Conservation (phyloP, 805 yeast species). For the Yamadazyma takamatsuzukensis region DNA sequence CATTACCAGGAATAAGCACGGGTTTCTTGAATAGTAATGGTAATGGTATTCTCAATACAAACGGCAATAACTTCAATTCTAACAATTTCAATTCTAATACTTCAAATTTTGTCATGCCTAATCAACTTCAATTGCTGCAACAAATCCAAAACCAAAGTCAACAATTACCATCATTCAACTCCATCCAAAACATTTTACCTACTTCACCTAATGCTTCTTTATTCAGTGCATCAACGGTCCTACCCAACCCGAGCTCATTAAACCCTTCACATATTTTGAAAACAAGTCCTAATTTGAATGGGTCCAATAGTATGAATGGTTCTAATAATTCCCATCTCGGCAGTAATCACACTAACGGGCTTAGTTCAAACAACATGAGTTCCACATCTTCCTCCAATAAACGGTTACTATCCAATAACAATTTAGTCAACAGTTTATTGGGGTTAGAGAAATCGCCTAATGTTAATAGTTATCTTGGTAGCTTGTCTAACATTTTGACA, state of each 20-base stretch:
- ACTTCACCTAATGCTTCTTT: conserved; percentile 14
- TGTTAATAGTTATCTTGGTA: too few species aligned
- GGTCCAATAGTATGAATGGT: too few species aligned
- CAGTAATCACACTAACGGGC: too few species aligned
- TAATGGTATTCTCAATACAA: conserved; percentile 1
- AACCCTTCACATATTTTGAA: conserved; percentile 26
- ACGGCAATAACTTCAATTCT: conserved; percentile 1
- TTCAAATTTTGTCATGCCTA: conserved; percentile 15
- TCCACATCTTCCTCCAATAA: too few species aligned
- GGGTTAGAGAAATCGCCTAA: too few species aligned
- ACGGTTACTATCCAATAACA: too few species aligned
- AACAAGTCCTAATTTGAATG: conserved; percentile 3
- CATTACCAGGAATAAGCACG: conserved; percentile 10
- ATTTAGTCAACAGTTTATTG: too few species aligned
- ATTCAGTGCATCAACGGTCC: conserved; percentile 1
- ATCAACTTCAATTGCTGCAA: conserved; percentile 16
- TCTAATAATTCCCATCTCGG: too few species aligned
- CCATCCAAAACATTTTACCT: conserved; percentile 33
- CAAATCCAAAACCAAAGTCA: conserved; percentile 27
- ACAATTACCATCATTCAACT: conserved; percentile 33
- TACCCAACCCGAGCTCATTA: too few species aligned
- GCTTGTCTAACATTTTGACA: too few species aligned
- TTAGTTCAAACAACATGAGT: too few species aligned
- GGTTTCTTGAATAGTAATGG: conserved; percentile 3
- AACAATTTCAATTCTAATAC: neutral